phyloP scores from a whole-genome alignment of 2,329 filamentous ascomycete species.

The Pestalotiopsis sp. region DNA sequence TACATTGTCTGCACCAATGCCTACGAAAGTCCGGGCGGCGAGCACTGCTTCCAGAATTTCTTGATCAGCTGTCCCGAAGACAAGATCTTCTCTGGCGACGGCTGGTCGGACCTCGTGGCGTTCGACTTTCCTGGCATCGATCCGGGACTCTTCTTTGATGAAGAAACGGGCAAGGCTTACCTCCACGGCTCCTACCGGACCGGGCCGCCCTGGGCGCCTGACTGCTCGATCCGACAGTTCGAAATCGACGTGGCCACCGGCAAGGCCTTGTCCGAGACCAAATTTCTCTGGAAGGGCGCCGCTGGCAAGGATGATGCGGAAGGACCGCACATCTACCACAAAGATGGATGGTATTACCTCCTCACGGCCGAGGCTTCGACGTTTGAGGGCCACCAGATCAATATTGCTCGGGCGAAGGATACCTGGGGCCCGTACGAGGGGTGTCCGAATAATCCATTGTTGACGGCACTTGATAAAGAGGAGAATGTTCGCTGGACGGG shows the following conservation, averaged over 20 bases:
- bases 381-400: conserved; percentile 36
- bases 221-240: neutral
- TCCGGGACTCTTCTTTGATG: neutral
- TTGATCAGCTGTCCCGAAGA: neutral
- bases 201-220: neutral
- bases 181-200: neutral
- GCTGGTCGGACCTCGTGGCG: neutral
- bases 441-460: conserved; percentile 39
- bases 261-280: neutral
- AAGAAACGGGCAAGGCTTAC: neutral
- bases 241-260: neutral
- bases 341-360: conserved; percentile 44
- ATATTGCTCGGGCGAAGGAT: conserved; percentile 35
- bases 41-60: neutral
- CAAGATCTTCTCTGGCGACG: neutral
- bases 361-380: conserved; percentile 50
- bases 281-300: conserved; percentile 32
- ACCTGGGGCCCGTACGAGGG: conserved; percentile 40
- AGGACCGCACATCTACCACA: conserved; percentile 42
- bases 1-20: neutral
- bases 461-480: conserved; percentile 33
- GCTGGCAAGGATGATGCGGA: conserved; percentile 35
- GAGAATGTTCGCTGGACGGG: conserved; percentile 35
- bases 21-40: neutral
- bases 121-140: neutral